Conservation (phyloP, 169 alveolate genomes). For the Eimeria zaria region DNA sequence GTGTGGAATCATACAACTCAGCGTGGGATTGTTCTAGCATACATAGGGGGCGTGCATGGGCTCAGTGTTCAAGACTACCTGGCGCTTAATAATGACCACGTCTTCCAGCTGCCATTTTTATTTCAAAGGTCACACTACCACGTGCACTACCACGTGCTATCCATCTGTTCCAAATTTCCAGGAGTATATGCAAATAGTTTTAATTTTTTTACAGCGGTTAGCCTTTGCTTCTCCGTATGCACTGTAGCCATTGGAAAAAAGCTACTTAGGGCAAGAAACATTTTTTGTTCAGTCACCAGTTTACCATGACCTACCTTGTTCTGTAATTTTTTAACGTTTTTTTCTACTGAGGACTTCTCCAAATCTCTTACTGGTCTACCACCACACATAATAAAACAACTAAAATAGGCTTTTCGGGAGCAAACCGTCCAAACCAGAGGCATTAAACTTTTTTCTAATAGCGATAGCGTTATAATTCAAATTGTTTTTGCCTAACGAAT, state of each 20-base stretch:
- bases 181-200: background rate
- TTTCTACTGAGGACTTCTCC: too few species aligned
- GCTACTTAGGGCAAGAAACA: too few species aligned
- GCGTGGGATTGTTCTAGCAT: background rate
- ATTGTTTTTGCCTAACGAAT: background rate
- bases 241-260: too few species aligned
- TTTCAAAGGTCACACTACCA: background rate
- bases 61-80: constrained; percentile 19
- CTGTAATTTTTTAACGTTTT: too few species aligned
- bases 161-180: background rate
- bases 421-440: too few species aligned
- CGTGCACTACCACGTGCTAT: background rate
- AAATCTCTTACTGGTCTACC: too few species aligned
- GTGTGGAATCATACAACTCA: constrained; percentile 4
- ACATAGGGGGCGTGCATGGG: background rate
- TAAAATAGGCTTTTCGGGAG: too few species aligned
- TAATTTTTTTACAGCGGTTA: background rate
- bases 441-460: too few species aligned
- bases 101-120: constrained; percentile 41
- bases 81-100: constrained; percentile 36
- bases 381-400: too few species aligned
- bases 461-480: background rate
- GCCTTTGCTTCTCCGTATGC: background rate
- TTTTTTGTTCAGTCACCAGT: too few species aligned
- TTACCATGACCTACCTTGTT: too few species aligned